phyloP scores from a whole-genome alignment of 192 early-diverging fungal genomes.

The Umbelopsis isabellina region DNA sequence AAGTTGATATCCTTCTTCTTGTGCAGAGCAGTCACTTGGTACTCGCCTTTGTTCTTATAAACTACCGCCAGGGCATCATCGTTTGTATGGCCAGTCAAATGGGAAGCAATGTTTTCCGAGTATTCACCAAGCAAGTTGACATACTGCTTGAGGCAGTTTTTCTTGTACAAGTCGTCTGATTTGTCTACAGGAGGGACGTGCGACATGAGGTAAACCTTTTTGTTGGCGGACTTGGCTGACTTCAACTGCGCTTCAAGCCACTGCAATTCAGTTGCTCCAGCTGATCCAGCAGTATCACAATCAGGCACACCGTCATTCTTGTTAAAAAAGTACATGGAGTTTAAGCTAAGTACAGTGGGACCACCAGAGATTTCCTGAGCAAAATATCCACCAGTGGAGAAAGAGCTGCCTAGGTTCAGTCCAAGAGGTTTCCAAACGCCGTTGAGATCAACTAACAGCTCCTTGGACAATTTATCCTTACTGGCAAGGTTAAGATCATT shows the following conservation, averaged over 20 bases:
- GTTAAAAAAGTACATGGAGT: slow-evolving; percentile 41
- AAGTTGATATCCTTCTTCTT: slow-evolving; percentile 12
- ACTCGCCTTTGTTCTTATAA: slow-evolving; percentile 16
- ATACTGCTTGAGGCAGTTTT: slow-evolving; percentile 30
- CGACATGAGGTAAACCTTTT: slow-evolving; percentile 34
- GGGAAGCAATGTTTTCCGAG: slow-evolving; percentile 35
- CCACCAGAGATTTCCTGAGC: slow-evolving; percentile 35
- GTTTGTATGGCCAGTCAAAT: slow-evolving; percentile 46
- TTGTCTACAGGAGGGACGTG: slow-evolving; percentile 39
- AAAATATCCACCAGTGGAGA: slow-evolving; percentile 41
- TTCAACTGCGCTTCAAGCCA: slow-evolving; percentile 38
- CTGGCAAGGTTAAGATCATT: slow-evolving; percentile 20
- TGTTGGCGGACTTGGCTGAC: neutral
- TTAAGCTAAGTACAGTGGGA: slow-evolving; percentile 30
- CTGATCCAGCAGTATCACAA: slow-evolving; percentile 25
- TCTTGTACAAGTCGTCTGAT: slow-evolving; percentile 20
- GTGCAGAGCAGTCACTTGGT: slow-evolving; percentile 28
- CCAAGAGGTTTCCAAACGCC: slow-evolving; percentile 37
- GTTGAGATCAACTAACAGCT: slow-evolving; percentile 11
- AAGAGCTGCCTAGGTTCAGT: slow-evolving; percentile 30
- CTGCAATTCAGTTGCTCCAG: slow-evolving; percentile 31
- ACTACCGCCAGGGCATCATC: slow-evolving; percentile 25
- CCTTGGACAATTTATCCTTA: neutral
- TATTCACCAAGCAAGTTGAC: slow-evolving; percentile 39
- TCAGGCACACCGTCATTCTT: slow-evolving; percentile 30